A percentile compares a stretch with the other conserved stretches of the same genome.
Conservation (phyloP, 1,139 yeast genomes). For the Yamadazyma jaroonii region DNA sequence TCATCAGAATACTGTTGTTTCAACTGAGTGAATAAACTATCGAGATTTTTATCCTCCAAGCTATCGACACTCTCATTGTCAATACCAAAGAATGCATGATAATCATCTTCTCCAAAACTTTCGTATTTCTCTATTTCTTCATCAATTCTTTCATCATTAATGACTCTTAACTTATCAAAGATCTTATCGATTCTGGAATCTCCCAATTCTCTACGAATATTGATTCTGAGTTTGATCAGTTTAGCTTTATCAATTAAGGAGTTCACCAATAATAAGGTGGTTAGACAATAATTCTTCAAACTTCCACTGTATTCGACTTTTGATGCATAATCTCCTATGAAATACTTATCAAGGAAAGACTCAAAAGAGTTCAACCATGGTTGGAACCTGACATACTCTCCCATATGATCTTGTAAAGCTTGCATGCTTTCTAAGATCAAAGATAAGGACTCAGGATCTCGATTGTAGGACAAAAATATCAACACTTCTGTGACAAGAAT, state of each 20-base stretch:
- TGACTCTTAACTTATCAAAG: slow-evolving; percentile 34
- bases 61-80: slow-evolving; percentile 12
- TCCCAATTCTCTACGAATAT: slow-evolving; percentile 38
- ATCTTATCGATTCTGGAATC: slow-evolving; percentile 39
- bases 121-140: slow-evolving; percentile 47
- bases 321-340: slow-evolving; percentile 16
- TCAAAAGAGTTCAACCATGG: slow-evolving; percentile 44
- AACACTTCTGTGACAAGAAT: slow-evolving; percentile 43
- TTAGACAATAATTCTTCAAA: slow-evolving; percentile 40
- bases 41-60: slow-evolving; percentile 17
- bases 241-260: slow-evolving; percentile 38
- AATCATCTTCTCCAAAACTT: slow-evolving; percentile 40
- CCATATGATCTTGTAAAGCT: slow-evolving; percentile 32
- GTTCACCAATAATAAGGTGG: slow-evolving; percentile 44
- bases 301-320: slow-evolving; percentile 16
- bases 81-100: slow-evolving; percentile 18
- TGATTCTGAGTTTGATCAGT: slow-evolving; percentile 26
- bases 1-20: slow-evolving; percentile 16
- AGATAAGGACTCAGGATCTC: slow-evolving; percentile 23
- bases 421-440: slow-evolving; percentile 33
- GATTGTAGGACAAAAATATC: slow-evolving; percentile 32
- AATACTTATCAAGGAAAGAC: slow-evolving; percentile 31
- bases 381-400: slow-evolving; percentile 36
- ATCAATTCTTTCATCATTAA: slow-evolving; percentile 38
- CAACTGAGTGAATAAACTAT: slow-evolving; percentile 16